Base-by-base conservation (phyloP, 768 basidiomycete species). In the Russula sp. region DNA sequence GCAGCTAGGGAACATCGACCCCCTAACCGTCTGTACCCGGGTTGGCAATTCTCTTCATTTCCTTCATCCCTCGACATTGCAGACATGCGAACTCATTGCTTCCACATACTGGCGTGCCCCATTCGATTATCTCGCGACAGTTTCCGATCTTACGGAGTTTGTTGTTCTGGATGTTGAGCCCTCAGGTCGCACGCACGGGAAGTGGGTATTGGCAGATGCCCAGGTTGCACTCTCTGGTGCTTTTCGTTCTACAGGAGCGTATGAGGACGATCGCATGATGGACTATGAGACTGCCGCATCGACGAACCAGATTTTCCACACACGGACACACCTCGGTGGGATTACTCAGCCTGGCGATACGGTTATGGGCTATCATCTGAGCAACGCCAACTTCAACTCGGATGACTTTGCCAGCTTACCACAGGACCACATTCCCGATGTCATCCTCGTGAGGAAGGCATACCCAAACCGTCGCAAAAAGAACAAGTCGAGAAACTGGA, bases 401-500 rank as follows among this genome's bases (percentile, higher is more conserved):
- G 85, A 89, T 60, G 85, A 86, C 59, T 98, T 87, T 69, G 84
- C 91, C 6, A 74, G 79, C 34, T 77, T 97, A 25, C 79, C 82
- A 2, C 63, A 76, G 29, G 79, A 81, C 20, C 83, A 88, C 42
- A 79, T 96, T 57, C 97, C 96, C 2, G 94, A 98, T 69, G 85
- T 97, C 65, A 83, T 99, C 38, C 83, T 99, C 16, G 88, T 97
- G 63, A 90, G 91, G 78, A 98, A 99, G 79, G 82, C 91, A 51
- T 98, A 98, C 75, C 96, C 94, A 52, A 90, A 93, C 74, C 77
- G 93, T 38, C 75, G 95, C 61, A 97, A 96, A 81, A 98, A 97
- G 82, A 85, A 79, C 69, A 86, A 84, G 74, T 75, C 89, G 6
- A 79, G 97, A 53, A 82, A 77, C 63, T 98, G 96, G 96, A 85